Base-by-base conservation (phyloP, 352 stramenopile species). In the Saprolegnia diclina region DNA sequence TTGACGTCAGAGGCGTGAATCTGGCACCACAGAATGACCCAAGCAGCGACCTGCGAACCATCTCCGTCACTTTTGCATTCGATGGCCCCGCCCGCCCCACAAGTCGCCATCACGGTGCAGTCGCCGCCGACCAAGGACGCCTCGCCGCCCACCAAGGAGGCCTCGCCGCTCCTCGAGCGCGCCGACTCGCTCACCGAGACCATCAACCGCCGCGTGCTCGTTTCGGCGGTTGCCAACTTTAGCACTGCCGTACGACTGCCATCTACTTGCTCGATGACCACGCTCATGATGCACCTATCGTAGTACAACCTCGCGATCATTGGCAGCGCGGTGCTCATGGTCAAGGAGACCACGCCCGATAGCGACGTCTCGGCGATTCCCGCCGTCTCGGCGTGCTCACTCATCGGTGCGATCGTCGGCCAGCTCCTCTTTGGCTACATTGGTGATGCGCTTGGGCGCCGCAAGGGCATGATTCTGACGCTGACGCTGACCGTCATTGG, bases 371-470 rank as follows among this genome's bases (percentile, higher is more conserved):
- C 80, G 79, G 0, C 71, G 80, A 19, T 83, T 76, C 22, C 85
- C 5, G 80, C 77, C 6, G 80, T 94, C 26, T 80, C 80, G 46
- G 81, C 85, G 14, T 88, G 80, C 66, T 90, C 85, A 29, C 75
- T 95, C 22, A 75, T 89, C 3, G 87, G 87, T 4, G 87, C 85
- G n/a, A 90, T 95, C 59, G 71, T 83, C 24, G 87, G 85, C 4
- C 85, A 92, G 68, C 74, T 92, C 54, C 85, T 82, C 26, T 92
- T 93, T 61, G 87, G 87, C 16, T 92, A 93, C 59, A 78, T 91
- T 26, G 87, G 85, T 52, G 78, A 89, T 21, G 74, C 78, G 18
- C 68, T 93, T 45, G 85, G 85, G 5, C 79, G 85, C 26, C 75
- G 77, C 57, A 87, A 85, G 68, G 83, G 72, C 21, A 91, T 95